phyloP scores from a whole-genome alignment of 2,329 filamentous ascomycete genomes.

The Tympanopsis confertula region DNA sequence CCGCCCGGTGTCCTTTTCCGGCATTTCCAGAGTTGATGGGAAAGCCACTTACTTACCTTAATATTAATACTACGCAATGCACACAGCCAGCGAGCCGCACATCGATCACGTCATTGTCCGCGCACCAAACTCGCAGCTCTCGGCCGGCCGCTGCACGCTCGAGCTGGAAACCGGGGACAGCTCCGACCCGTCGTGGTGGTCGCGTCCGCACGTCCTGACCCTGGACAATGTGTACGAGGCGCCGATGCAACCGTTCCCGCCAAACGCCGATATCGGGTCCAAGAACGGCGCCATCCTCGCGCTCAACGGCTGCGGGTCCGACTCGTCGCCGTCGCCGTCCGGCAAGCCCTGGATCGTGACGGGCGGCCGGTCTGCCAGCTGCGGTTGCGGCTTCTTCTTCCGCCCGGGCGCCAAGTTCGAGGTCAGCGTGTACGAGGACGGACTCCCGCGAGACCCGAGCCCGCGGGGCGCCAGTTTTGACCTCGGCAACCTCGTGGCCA shows the following conservation, averaged over 20 bases:
- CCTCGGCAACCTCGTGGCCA: constrained; percentile 8
- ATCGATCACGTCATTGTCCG: constrained; percentile 30
- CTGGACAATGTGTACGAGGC: constrained; percentile 19
- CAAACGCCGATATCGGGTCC: constrained; percentile 11
- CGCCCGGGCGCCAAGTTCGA: constrained; percentile 12
- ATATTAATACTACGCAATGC: background rate
- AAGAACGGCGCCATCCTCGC: constrained; percentile 11
- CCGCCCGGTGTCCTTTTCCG: constrained; percentile 4
- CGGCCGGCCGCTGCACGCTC: constrained; percentile 11
- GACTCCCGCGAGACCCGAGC: constrained; percentile 6
- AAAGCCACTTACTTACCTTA: no score
- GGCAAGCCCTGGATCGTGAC: constrained; percentile 8
- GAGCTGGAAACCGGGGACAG: constrained; percentile 6
- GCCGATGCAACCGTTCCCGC: constrained; percentile 23
- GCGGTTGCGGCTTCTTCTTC: constrained; percentile 18
- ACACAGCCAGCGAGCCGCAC: constrained; percentile 14
- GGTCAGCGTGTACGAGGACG: constrained; percentile 16
- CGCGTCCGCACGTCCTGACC: constrained; percentile 13
- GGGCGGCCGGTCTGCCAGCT: constrained; percentile 7
- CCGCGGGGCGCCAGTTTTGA: constrained; percentile 7
- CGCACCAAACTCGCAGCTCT: constrained; percentile 25
- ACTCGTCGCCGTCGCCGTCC: constrained; percentile 2
- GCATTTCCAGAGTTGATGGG: constrained; percentile 4
- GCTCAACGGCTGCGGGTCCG: constrained; percentile 1
- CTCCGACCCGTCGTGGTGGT: constrained; percentile 5